Evolutionary conservation across 495 filamentous ascomycete species (phyloP), one percentile per base, ranked within the genome.

Genomic region (Hypoxylon fragiforme): DNA sequence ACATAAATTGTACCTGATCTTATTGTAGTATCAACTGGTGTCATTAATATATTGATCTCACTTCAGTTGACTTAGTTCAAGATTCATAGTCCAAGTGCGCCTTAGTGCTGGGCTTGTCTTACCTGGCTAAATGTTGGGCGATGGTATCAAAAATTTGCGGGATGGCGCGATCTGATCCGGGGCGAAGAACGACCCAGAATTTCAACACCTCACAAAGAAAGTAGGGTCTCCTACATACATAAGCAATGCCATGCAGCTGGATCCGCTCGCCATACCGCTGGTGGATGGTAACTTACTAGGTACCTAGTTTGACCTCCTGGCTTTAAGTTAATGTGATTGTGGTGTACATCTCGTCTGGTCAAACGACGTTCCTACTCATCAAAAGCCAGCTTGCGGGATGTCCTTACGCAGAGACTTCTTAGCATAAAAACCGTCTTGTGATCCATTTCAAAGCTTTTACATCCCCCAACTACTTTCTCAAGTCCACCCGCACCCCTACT

Each of bases 101-200:
- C 43, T 51, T 53, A 55, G 43, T 14, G 36, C 24, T 44, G 34
- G 8, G 8, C 48, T 44, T 52, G 58, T 56, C 47, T 21, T 51
- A 52, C 58, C 32, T 62, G 58, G 58, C 58, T 62, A 62, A 62
- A 57, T 62, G 52, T 18, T 39, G 42, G 42, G 12, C 43, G 50
- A 65, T 67, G 62, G 55, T 65, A 65, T 67, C 64, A 65, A 40
- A 9, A 35, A 46, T 51, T 53, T 55, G 62, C 49, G 62, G 46
- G 51, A 67, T 67, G 62, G 64, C 64, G 64, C 62, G 64, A 67
- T 67, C 48, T 53, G n/a, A 41, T 52, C 48, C 45, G 48, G 40
- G 58, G 22, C 37, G 47, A 43, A 48, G 34, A 32, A 48, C 19
- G 58, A 42, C 58, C 52, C 52, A 53, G 43, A 47, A 55, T 39